Percentiles rank a stretch among this genome's conserved stretches.
These are phyloP conservation scores for Eucalyptus cladocalyx DNA, from an alignment of 345 rosid species.

Conservation along the genomic window DNA sequence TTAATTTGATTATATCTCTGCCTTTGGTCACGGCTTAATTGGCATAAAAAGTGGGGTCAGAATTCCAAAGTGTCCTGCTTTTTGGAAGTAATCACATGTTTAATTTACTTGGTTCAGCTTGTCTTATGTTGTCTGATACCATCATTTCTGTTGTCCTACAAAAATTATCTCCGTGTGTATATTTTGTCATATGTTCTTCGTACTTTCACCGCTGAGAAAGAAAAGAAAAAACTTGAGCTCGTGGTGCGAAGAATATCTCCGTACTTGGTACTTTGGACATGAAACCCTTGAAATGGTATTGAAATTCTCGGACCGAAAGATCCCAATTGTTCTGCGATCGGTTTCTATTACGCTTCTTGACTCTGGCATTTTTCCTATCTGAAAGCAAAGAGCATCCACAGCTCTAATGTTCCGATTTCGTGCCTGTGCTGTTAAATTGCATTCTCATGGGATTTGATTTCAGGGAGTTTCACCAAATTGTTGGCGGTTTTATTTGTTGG, in stretches of 20 bases:
- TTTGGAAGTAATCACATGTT: neutral
- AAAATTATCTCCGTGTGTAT: neutral
- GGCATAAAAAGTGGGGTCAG: neutral
- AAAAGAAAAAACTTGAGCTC: neutral
- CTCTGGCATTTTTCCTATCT: neutral
- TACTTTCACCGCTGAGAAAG: neutral
- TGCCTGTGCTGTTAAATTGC: neutral
- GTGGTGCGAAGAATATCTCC: neutral
- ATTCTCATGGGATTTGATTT: neutral
- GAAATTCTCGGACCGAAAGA: neutral
- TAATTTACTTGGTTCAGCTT: neutral
- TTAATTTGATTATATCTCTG: neutral
- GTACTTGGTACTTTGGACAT: neutral
- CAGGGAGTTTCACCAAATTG: conserved; percentile 26
- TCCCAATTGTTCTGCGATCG: neutral
- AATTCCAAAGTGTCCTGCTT: neutral
- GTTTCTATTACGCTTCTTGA: neutral
- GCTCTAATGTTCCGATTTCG: neutral
- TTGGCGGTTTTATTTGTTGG: conserved; percentile 20
- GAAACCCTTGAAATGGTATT: neutral
- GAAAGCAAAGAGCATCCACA: neutral
- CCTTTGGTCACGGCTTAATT: neutral
- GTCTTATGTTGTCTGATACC: neutral
- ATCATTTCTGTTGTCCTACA: neutral
- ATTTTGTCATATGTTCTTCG: neutral